Conservation (phyloP, 164 flowering plant genomes). For the Magnolia sinica region DNA sequence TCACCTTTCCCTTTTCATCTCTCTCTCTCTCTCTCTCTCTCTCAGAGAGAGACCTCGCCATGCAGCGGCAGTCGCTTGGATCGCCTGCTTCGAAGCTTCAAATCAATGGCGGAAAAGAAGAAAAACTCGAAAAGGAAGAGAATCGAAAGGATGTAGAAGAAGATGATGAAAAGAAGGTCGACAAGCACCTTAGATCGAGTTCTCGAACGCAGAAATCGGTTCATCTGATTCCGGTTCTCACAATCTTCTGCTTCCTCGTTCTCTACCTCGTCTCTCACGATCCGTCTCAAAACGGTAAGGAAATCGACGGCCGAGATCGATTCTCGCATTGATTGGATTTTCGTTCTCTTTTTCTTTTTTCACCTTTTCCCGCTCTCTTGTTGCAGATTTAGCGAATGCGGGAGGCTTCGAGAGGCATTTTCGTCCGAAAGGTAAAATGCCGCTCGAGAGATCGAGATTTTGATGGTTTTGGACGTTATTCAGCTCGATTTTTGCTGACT, state of each 20-base stretch:
- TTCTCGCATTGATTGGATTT: background rate
- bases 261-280: conserved; percentile 19
- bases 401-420: background rate
- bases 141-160: conserved; percentile 4
- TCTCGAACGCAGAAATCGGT: conserved; percentile 2
- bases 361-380: background rate
- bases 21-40: background rate
- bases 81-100: conserved; percentile 14
- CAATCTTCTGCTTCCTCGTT: conserved; percentile 15
- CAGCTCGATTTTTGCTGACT: background rate
- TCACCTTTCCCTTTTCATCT: background rate
- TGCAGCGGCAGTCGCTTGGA: conserved; percentile 14
- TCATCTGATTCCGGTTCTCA: conserved; percentile 14
- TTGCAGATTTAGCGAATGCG: conserved; percentile 4
- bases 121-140: background rate
- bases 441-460: background rate
- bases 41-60: background rate
- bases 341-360: background rate
- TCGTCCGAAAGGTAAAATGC: conserved; percentile 9
- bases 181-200: background rate
- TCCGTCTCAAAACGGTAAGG: conserved; percentile 14
- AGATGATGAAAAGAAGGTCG: conserved; percentile 2
- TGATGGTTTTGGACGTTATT: background rate
- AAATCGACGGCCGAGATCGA: background rate
- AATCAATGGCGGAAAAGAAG: conserved; percentile 5